Evolutionary conservation across 1,284 basidiomycete genomes (phyloP), one percentile per base, ranked within the genome.

Genomic region (Malassezia dermatis): DNA sequence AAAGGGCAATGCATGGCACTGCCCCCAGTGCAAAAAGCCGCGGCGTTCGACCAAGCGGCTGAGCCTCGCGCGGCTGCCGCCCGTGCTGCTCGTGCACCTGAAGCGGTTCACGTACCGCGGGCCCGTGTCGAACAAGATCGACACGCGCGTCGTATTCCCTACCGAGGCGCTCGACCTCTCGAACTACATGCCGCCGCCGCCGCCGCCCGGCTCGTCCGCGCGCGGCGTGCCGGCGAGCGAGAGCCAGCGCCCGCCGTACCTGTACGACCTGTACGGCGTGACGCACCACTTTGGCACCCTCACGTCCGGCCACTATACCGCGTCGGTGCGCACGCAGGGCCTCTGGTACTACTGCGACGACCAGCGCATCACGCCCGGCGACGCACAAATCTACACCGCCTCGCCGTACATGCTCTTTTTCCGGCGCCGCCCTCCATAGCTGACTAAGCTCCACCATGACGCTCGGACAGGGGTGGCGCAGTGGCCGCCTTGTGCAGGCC

Each of bases 41-140:
- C 82, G 89, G 45, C 82, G 82, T 58, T 88, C 90, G 4, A 82
- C 84, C 17, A 93, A 94, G 75, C 82, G 81, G 35, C 80, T 99
- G n/a, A 86, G 86, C 4, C 79, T 89, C 23, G 83, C 91, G 2
- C 85, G 93, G 13, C 80, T 98, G 11, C 94, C 94, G 0, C 90
- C 90, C 0, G 57, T 98, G 32, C 81, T 99, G 12, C 79, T 99
- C 60, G 90, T 99, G 64, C 91, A 96, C 70, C 80, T 99, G 39
- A 99, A 98, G 73, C 83, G 94, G 30, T 99, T 98, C 78, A 86
- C 87, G 44, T 86, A 86, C 61, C 86, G 88, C 63, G 90, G 90
- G 0, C 84, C 85, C 2, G 94, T 93, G 76, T 91, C 89, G 44
- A 90, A 96, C 78, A 96, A 96, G 78, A 73, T 78, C 30, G 51